Conservation (phyloP, 139 green algal species). For the Tetradesmus lagerheimii region DNA sequence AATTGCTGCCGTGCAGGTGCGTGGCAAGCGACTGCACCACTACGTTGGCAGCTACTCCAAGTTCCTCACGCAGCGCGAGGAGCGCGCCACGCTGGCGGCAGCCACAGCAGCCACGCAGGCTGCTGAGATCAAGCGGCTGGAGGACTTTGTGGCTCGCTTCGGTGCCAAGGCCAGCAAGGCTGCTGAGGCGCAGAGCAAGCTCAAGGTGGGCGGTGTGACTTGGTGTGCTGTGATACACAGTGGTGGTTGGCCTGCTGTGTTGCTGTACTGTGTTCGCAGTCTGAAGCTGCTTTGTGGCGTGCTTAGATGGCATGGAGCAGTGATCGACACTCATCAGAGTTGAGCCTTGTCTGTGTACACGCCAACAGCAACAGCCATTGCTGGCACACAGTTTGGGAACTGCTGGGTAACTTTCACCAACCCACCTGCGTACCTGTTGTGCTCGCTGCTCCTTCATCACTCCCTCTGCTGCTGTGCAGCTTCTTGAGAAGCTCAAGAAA, state of each 20-base stretch:
- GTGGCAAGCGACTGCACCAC: slow-evolving; percentile 71
- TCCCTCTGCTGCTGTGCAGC: slow-evolving; percentile 59
- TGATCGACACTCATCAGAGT: no score
- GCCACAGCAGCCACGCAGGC: slow-evolving; percentile 60
- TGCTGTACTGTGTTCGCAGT: no score
- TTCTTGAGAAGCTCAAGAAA: slow-evolving; percentile 74
- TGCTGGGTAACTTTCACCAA: no score
- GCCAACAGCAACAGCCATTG: no score
- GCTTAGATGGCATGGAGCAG: no score
- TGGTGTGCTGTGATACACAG: background rate
- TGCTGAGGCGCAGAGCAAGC: slow-evolving; percentile 68
- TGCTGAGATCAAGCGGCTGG: slow-evolving; percentile 70
- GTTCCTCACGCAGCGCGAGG: slow-evolving; percentile 72
- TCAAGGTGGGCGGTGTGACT: background rate
- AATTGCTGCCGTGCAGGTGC: slow-evolving; percentile 50
- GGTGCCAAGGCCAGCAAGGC: slow-evolving; percentile 83
- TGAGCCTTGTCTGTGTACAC: no score
- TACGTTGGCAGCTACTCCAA: slow-evolving; percentile 75
- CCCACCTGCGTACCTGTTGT: no score
- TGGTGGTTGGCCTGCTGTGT: no score
- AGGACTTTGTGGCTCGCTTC: slow-evolving; percentile 81
- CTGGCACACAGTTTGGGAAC: no score
- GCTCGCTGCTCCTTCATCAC: no score
- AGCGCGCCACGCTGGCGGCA: slow-evolving; percentile 60
- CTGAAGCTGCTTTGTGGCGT: no score